Percentiles rank a stretch among this genome's conserved stretches.
phyloP scores from a whole-genome alignment of 1,284 basidiomycete species.

The Boletus sp. region DNA sequence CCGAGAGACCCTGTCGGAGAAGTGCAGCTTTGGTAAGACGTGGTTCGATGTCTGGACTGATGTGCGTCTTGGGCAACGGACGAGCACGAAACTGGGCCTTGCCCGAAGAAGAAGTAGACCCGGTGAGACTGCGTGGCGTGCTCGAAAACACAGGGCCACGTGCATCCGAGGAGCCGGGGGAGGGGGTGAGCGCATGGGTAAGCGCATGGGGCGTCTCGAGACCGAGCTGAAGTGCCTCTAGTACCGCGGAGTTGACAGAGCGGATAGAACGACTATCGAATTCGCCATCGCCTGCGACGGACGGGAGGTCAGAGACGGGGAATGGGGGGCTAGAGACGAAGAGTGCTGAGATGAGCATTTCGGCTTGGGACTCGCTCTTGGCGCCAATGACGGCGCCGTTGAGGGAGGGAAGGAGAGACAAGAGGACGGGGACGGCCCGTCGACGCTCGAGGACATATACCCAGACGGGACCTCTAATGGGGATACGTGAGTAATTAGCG shows the following conservation, averaged over 20 bases:
- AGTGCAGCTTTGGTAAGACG: conserved; percentile 79
- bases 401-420: conserved; percentile 73
- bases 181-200: conserved; percentile 47
- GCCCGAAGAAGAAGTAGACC: conserved; percentile 40
- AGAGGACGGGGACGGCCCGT: conserved; percentile 75
- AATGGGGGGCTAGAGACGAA: conserved; percentile 81
- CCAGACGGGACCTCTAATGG: conserved; percentile 75
- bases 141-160: conserved; percentile 27
- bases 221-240: conserved; percentile 48
- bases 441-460: conserved; percentile 82
- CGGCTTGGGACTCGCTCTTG: conserved; percentile 62
- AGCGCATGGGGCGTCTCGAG: conserved; percentile 47
- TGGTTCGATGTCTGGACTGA: conserved; percentile 70
- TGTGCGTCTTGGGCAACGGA: conserved; percentile 63
- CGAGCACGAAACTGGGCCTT: conserved; percentile 71
- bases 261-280: conserved; percentile 47
- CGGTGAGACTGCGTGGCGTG: conserved; percentile 23
- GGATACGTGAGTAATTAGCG: conserved; percentile 5
- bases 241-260: conserved; percentile 50
- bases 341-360: conserved; percentile 73
- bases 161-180: conserved; percentile 40
- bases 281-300: conserved; percentile 41
- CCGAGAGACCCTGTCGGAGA: conserved; percentile 61
- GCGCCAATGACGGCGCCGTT: conserved; percentile 75
- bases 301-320: conserved; percentile 64